These are phyloP conservation scores for Amborella trichopoda DNA, from an alignment of 164 flowering plant species.

Conservation along the genomic window DNA sequence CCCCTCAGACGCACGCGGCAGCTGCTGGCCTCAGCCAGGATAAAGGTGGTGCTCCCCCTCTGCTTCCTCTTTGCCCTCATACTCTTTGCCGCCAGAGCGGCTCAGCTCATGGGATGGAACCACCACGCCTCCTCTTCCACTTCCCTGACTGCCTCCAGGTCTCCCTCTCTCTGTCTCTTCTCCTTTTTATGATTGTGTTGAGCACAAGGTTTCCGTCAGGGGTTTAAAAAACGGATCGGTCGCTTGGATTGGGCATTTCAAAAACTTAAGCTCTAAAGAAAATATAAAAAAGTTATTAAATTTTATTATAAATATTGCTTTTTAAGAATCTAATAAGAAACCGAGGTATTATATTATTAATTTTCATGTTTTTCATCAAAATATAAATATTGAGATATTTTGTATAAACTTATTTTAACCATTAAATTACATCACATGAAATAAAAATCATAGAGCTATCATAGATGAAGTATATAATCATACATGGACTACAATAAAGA, in stretches of 20 bases:
- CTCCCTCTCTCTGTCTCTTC: neutral
- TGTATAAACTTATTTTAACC: too few relatives aligned
- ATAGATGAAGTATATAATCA: too few relatives aligned
- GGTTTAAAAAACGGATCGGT: neutral
- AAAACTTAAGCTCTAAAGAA: neutral
- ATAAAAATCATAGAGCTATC: too few relatives aligned
- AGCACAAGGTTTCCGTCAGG: too few relatives aligned
- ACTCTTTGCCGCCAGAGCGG: constrained; percentile 13
- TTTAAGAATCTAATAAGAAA: neutral
- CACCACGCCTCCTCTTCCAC: constrained; percentile 4
- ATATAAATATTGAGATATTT: too few relatives aligned
- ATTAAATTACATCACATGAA: too few relatives aligned
- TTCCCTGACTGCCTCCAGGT: neutral
- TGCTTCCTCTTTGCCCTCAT: constrained; percentile 12
- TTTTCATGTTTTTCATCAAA: neutral
- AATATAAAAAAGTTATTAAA: neutral
- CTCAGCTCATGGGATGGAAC: constrained; percentile 31
- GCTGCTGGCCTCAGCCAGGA: constrained; percentile 11
- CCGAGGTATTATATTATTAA: neutral
- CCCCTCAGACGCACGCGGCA: constrained; percentile 19
- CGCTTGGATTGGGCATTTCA: neutral
- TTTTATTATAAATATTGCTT: neutral
- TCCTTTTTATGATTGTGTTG: neutral
- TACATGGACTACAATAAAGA: too few relatives aligned
- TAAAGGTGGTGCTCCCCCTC: constrained; percentile 14